These are phyloP conservation scores for Alternaria solani DNA, from an alignment of 2,329 filamentous ascomycete genomes.

Conservation along the genomic window DNA sequence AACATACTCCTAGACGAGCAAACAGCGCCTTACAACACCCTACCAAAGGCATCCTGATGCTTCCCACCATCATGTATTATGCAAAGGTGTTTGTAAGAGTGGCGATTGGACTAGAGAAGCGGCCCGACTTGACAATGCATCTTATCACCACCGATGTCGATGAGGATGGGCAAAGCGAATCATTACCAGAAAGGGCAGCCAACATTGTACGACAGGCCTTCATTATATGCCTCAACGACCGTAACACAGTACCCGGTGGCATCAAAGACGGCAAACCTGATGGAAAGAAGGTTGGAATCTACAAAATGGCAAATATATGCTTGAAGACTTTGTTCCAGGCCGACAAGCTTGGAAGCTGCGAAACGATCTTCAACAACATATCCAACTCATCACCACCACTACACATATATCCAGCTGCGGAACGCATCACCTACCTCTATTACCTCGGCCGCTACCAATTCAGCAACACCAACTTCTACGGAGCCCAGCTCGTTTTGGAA, in stretches of 20 bases:
- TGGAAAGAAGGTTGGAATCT: constrained; percentile 87
- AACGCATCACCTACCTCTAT: constrained; percentile 92
- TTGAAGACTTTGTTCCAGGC: constrained; percentile 89
- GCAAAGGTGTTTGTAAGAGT: constrained; percentile 81
- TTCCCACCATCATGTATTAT: constrained; percentile 83
- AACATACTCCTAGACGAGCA: constrained; percentile 65
- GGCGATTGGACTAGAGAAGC: constrained; percentile 82
- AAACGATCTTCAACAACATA: constrained; percentile 90
- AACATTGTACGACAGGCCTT: constrained; percentile 92
- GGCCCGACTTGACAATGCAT: constrained; percentile 76
- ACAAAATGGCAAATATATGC: constrained; percentile 90
- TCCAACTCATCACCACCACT: constrained; percentile 83
- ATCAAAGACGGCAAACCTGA: constrained; percentile 71
- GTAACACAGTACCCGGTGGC: constrained; percentile 68
- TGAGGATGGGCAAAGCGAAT: constrained; percentile 73
- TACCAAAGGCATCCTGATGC: constrained; percentile 79
- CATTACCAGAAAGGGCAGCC: constrained; percentile 84
- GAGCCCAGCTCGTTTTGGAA: constrained; percentile 77
- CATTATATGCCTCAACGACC: constrained; percentile 85
- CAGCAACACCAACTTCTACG: constrained; percentile 81
- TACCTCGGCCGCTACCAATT: constrained; percentile 92
- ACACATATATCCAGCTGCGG: constrained; percentile 80
- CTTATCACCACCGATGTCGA: constrained; percentile 62
- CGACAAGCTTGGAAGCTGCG: constrained; percentile 81
- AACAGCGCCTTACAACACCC: constrained; percentile 82